These are phyloP conservation scores for Suillus decipiens DNA, from an alignment of 768 basidiomycete species.

Conservation along the genomic window DNA sequence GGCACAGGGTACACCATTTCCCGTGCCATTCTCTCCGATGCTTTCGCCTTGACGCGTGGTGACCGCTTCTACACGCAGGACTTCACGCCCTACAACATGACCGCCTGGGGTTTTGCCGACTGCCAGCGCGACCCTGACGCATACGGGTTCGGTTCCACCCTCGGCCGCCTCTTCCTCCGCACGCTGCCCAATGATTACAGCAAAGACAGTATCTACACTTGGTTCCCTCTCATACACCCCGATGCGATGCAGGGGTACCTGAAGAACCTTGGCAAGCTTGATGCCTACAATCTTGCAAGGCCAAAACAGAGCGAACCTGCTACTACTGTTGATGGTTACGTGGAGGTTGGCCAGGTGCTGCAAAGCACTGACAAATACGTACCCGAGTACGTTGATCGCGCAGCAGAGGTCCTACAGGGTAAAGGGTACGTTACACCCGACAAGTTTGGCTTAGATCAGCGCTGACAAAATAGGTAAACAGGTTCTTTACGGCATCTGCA, in stretches of 20 bases:
- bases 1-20: constrained; percentile 75
- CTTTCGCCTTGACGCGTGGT: constrained; percentile 83
- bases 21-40: constrained; percentile 84
- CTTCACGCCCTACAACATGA: constrained; percentile 78
- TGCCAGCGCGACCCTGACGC: constrained; percentile 73
- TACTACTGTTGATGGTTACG: constrained; percentile 46
- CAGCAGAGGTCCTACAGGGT: constrained; percentile 54
- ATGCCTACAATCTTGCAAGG: constrained; percentile 56
- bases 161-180: constrained; percentile 74
- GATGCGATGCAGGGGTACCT: constrained; percentile 62
- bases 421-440: constrained; percentile 48
- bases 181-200: constrained; percentile 70
- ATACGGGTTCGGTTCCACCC: constrained; percentile 69
- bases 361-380: constrained; percentile 46
- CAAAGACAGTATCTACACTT: constrained; percentile 73
- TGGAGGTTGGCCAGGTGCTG: constrained; percentile 54
- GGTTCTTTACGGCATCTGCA: constrained; percentile 66
- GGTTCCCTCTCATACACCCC: constrained; percentile 89
- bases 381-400: constrained; percentile 50
- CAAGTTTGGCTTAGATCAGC: background rate
- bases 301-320: constrained; percentile 38
- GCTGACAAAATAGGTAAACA: constrained; percentile 25
- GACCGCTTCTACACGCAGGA: constrained; percentile 84
- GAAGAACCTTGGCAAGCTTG: constrained; percentile 51
- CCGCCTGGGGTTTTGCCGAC: constrained; percentile 83